Conservation (phyloP, 2,329 filamentous ascomycete genomes). For the Apiospora sp. region DNA sequence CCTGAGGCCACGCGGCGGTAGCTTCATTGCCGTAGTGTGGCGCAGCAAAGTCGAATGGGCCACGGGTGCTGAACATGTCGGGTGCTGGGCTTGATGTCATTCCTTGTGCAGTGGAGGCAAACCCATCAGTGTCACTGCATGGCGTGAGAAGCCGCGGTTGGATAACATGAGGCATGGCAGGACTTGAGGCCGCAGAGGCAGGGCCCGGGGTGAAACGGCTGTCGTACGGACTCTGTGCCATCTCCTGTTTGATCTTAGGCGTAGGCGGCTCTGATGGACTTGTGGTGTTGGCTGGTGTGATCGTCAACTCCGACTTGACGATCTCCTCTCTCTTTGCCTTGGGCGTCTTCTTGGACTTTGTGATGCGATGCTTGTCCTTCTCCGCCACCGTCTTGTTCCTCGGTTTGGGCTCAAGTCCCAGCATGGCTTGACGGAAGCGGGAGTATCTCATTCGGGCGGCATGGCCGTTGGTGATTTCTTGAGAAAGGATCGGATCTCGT, state of each 20-base stretch:
- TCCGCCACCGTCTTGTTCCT: slow-evolving; percentile 50
- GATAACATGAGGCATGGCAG: slow-evolving; percentile 43
- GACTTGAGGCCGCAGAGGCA: slow-evolving; percentile 37
- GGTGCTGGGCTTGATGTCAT: slow-evolving; percentile 43
- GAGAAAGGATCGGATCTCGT: slow-evolving; percentile 58
- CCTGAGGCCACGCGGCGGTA: slow-evolving; percentile 42
- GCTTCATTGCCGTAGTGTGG: slow-evolving; percentile 41
- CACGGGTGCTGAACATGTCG: slow-evolving; percentile 43
- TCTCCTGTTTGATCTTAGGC: slow-evolving; percentile 50
- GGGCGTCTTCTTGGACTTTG: slow-evolving; percentile 54
- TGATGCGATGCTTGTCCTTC: slow-evolving; percentile 54
- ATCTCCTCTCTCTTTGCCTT: slow-evolving; percentile 48
- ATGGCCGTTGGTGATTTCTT: slow-evolving; percentile 66
- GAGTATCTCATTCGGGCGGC: slow-evolving; percentile 68
- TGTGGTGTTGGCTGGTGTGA: slow-evolving; percentile 33
- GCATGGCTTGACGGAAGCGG: slow-evolving; percentile 57
- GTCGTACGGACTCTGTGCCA: slow-evolving; percentile 41
- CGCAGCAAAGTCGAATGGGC: slow-evolving; percentile 41
- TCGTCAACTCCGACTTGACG: slow-evolving; percentile 49
- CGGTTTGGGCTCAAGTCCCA: slow-evolving; percentile 57
- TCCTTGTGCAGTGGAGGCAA: slow-evolving; percentile 39
- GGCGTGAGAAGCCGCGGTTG: slow-evolving; percentile 57
- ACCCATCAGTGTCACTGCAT: slow-evolving; percentile 58
- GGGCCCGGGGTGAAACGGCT: slow-evolving; percentile 39
- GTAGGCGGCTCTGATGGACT: slow-evolving; percentile 35